phyloP scores from a whole-genome alignment of 2,329 filamentous ascomycete species.

The Alternaria sp. region DNA sequence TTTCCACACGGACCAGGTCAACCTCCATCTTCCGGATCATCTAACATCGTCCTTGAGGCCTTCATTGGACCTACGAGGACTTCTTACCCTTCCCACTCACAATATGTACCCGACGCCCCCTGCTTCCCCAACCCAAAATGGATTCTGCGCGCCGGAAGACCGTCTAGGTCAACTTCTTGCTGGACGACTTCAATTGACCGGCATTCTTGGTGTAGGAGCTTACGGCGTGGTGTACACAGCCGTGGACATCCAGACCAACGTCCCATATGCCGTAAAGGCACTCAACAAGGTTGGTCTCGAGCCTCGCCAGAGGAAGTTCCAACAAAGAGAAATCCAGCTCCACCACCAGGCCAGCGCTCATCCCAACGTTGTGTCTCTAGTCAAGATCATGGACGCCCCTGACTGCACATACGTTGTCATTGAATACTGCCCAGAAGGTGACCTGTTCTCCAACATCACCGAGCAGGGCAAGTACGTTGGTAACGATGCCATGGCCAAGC shows the following conservation, averaged over 20 bases:
- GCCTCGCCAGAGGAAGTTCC: slow-evolving; percentile 83
- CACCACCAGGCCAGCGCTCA: slow-evolving; percentile 90
- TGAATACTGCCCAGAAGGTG: slow-evolving; percentile 96
- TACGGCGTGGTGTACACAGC: slow-evolving; percentile 97
- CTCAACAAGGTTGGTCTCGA: slow-evolving; percentile 94
- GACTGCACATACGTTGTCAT: slow-evolving; percentile 97
- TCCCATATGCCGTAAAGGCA: slow-evolving; percentile 93
- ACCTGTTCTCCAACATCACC: slow-evolving; percentile 97
- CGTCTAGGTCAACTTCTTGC: slow-evolving; percentile 84
- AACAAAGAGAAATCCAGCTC: slow-evolving; percentile 89
- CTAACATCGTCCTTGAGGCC: slow-evolving; percentile 46
- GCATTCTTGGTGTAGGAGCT: slow-evolving; percentile 88
- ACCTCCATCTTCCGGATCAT: slow-evolving; percentile 25
- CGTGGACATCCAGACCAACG: slow-evolving; percentile 79
- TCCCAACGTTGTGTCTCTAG: slow-evolving; percentile 89
- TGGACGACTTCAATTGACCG: slow-evolving; percentile 80
- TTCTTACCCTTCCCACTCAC: slow-evolving; percentile 21
- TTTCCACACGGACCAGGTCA: slow-evolving; percentile 10
- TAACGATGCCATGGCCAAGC: slow-evolving; percentile 86
- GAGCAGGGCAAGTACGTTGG: slow-evolving; percentile 91
- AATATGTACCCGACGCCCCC: slow-evolving; percentile 60
- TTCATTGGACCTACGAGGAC: slow-evolving; percentile 51
- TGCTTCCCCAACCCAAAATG: slow-evolving; percentile 54
- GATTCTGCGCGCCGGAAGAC: slow-evolving; percentile 70
- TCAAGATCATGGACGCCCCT: slow-evolving; percentile 88